Base-by-base conservation (phyloP, 768 basidiomycete species). In the Lyophyllum semitale region DNA sequence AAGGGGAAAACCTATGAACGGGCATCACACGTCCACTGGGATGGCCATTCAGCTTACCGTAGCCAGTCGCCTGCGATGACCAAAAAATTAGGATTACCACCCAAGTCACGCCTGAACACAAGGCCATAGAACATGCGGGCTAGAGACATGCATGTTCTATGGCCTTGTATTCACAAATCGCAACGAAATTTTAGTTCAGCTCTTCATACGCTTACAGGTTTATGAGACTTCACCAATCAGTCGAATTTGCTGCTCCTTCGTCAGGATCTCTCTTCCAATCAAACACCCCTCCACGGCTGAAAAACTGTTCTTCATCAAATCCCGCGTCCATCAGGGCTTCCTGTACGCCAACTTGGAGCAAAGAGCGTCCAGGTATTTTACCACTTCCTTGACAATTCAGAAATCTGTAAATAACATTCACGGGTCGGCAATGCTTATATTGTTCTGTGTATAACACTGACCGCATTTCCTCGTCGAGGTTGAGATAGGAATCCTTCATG, bases 401-500 rank as follows among this genome's bases (percentile, higher is more conserved):
- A 62, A 71, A 66, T 44, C 70, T 64, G 20, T 1, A n/a, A 15
- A 23, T 18, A 40, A 42, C 55, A 41, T 38, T 1, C 8, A 22
- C 18, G 8, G 25, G 29, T 23, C 3, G 44, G 7, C 26, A 25
- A 47, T 17, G 32, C 26, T 5, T 26, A n/a, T 11, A 40, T 40
- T 40, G 15, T 37, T 5, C 15, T 4, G 15, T 11, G 4, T 5
- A 18, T 5, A 18, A n/a, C 2, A n/a, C 61, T 18, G 50, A 65
- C 75, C 74, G 46, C 72, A 73, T 75, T 9, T 60, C 46, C 60
- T 76, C 74, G 53, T 76, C 74, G 0, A 74, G 53, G 18, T 65
- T 63, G 20, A 76, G 55, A 52, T 74, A 74, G 1, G 73, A 74
- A 48, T 73, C 72, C 48, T 67, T 69, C 73, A 76, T 76, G 4